A percentile compares a stretch with the other conserved stretches of the same genome.
These are phyloP conservation scores for Clitoria ternatea DNA, from an alignment of 306 rosid genomes.

Conservation along the genomic window DNA sequence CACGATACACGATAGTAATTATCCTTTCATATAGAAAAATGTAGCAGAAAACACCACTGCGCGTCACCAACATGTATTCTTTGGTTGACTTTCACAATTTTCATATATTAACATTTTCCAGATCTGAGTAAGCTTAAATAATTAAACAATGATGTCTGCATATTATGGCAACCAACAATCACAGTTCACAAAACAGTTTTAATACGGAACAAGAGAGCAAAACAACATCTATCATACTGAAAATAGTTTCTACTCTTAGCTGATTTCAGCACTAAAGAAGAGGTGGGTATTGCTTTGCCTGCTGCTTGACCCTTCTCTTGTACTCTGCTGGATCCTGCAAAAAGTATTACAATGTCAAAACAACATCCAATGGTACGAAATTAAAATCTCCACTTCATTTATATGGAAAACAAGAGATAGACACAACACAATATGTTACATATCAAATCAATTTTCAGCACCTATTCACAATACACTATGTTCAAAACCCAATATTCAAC, in stretches of 20 bases:
- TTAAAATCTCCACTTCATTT: neutral
- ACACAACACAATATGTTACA: neutral
- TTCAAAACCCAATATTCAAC: conserved; percentile 1
- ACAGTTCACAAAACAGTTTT: conserved; percentile 18
- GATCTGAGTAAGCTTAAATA: conserved; percentile 18
- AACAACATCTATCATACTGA: conserved; percentile 37
- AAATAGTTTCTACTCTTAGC: conserved; percentile 26
- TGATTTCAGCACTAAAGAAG: conserved; percentile 48
- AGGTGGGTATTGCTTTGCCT: conserved; percentile 90
- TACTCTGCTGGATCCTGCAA: conserved; percentile 79
- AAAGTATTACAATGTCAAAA: conserved; percentile 5
- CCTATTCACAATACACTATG: conserved; percentile 10
- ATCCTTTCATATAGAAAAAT: conserved; percentile 16
- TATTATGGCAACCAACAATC: conserved; percentile 32
- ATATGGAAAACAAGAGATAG: neutral
- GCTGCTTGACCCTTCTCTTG: conserved; percentile 83
- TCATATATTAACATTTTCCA: conserved; percentile 41
- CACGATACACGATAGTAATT: conserved; percentile 3
- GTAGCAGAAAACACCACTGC: conserved; percentile 19
- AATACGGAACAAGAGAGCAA: conserved; percentile 28
- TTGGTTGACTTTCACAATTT: conserved; percentile 24
- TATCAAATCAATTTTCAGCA: neutral
- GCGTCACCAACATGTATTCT: conserved; percentile 33
- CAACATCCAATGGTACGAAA: neutral
- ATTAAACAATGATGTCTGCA: conserved; percentile 29